Conservation (phyloP, 345 rosid genomes). For the Ceriops decandra region DNA sequence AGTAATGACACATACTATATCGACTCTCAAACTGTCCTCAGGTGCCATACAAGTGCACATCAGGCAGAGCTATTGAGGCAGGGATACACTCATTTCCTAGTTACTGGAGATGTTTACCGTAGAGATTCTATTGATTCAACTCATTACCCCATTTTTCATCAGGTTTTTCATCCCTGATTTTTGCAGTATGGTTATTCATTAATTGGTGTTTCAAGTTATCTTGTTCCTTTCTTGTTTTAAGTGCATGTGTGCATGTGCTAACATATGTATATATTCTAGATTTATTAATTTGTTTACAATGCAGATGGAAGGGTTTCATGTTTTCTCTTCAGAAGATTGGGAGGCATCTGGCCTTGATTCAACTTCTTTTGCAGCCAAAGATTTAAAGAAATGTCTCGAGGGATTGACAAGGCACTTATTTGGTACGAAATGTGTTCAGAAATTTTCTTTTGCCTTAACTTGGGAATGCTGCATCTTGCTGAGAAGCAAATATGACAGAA, state of each 20-base stretch:
- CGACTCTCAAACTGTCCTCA: slow-evolving; percentile 80
- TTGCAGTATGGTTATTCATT: slow-evolving; percentile 10
- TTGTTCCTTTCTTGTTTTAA: neutral
- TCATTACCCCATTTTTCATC: slow-evolving; percentile 97
- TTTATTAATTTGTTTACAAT: neutral
- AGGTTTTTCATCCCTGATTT: slow-evolving; percentile 41
- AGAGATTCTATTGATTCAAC: slow-evolving; percentile 97
- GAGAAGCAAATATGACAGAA: too few relatives aligned
- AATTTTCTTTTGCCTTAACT: too few relatives aligned
- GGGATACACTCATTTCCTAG: slow-evolving; percentile 77
- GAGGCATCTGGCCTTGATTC: slow-evolving; percentile 59
- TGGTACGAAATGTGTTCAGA: slow-evolving; percentile 37
- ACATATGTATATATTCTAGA: too few relatives aligned
- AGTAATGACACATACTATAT: slow-evolving; percentile 90
- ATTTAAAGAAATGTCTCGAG: slow-evolving; percentile 93
- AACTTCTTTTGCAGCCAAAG: slow-evolving; percentile 73
- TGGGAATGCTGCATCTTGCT: too few relatives aligned
- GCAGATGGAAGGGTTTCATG: slow-evolving; percentile 97
- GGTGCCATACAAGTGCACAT: slow-evolving; percentile 99
- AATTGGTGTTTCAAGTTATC: neutral
- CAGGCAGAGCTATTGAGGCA: slow-evolving; percentile 87
- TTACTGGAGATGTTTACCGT: slow-evolving; percentile 93
- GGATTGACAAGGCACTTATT: slow-evolving; percentile 88
- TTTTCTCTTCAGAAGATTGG: slow-evolving; percentile 79
- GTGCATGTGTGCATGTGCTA: neutral